These are phyloP conservation scores for Pichia sp. DNA, from an alignment of 1,139 yeast species.

Conservation along the genomic window DNA sequence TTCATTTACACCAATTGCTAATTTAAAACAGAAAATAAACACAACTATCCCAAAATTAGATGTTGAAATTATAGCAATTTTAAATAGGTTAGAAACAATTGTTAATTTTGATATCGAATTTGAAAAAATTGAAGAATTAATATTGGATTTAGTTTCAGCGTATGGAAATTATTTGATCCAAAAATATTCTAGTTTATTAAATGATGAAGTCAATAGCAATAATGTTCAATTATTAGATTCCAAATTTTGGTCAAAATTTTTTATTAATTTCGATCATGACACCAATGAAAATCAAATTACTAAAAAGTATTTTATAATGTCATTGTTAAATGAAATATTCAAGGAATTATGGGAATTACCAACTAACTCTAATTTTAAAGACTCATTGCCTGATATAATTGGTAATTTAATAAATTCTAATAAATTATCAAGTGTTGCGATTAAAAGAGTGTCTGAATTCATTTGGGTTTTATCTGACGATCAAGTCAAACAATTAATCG, in stretches of 20 bases:
- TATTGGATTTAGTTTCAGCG: slow-evolving; percentile 31
- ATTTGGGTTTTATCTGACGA: slow-evolving; percentile 23
- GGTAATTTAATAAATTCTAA: not conserved
- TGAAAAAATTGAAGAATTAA: slow-evolving; percentile 18
- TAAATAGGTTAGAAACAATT: slow-evolving; percentile 34
- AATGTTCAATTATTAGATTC: slow-evolving; percentile 19
- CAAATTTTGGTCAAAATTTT: slow-evolving; percentile 30
- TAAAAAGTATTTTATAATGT: slow-evolving; percentile 30
- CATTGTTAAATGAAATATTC: slow-evolving; percentile 37
- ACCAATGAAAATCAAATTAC: slow-evolving; percentile 15
- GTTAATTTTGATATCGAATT: slow-evolving; percentile 24
- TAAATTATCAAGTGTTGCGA: not conserved
- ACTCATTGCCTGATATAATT: not conserved
- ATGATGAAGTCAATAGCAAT: slow-evolving; percentile 5
- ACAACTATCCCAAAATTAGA: slow-evolving; percentile 37
- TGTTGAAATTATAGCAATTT: slow-evolving; percentile 42
- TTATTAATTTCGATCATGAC: slow-evolving; percentile 5
- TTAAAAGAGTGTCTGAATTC: not conserved
- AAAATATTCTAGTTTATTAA: slow-evolving; percentile 14
- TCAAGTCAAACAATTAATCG: slow-evolving; percentile 13
- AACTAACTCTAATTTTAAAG: not conserved
- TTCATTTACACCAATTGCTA: slow-evolving; percentile 24
- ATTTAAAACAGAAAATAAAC: slow-evolving; percentile 20
- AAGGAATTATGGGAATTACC: slow-evolving; percentile 26
- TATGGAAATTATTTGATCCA: slow-evolving; percentile 40